Conservation (phyloP, 257 asterid species). For the Petrea volubilis region DNA sequence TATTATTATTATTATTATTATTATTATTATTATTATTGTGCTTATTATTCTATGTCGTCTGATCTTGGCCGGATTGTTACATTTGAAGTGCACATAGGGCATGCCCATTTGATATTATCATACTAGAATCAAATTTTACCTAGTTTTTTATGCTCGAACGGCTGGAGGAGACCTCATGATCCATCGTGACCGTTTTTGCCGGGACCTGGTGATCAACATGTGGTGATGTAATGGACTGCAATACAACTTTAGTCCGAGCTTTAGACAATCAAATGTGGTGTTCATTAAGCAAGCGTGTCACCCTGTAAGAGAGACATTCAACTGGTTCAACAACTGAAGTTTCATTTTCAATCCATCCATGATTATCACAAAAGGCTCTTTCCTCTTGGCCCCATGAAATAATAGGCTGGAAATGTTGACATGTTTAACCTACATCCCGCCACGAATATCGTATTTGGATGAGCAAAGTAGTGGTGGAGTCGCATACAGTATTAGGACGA, state of each 20-base stretch:
- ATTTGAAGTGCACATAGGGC: too few relatives aligned
- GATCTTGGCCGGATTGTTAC: too few relatives aligned
- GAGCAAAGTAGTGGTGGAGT: too few relatives aligned
- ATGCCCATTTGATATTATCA: too few relatives aligned
- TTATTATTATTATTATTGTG: neutral
- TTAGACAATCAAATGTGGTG: neutral
- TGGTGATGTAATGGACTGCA: slow-evolving; percentile 2
- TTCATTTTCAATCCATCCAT: neutral
- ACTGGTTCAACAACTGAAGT: neutral
- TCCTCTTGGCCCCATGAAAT: too few relatives aligned
- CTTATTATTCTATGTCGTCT: neutral
- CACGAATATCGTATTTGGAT: too few relatives aligned
- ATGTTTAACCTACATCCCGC: too few relatives aligned
- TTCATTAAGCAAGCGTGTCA: neutral
- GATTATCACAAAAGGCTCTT: neutral
- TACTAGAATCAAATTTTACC: too few relatives aligned
- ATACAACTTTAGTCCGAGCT: neutral
- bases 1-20: too few relatives aligned
- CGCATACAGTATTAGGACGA: too few relatives aligned
- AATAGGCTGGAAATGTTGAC: too few relatives aligned
- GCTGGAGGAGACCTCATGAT: neutral
- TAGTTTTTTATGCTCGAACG: neutral
- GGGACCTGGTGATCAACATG: neutral
- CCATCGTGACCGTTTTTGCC: neutral
- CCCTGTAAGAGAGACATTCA: neutral